Percentiles rank a stretch among this genome's conserved stretches.
phyloP scores from a whole-genome alignment of 257 asterid species.

The Ophiorrhiza pumila region DNA sequence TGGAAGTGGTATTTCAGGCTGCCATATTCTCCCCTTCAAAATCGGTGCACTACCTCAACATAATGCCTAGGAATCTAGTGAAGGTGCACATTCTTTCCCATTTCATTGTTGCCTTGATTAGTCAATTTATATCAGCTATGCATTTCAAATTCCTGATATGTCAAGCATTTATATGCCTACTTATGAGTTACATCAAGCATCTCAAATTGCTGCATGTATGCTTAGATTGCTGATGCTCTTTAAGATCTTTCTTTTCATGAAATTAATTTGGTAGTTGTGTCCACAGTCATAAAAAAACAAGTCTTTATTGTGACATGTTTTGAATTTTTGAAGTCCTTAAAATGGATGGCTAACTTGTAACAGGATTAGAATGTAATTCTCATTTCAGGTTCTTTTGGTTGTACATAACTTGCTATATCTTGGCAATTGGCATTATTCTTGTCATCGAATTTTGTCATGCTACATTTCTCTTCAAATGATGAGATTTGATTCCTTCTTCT shows the following conservation, averaged over 20 bases:
- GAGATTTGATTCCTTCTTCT: not conserved
- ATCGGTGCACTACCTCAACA: conserved; percentile 69
- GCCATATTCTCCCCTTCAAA: conserved; percentile 66
- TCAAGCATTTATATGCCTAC: not conserved
- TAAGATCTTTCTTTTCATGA: not conserved
- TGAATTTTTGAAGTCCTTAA: not conserved
- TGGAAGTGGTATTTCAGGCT: conserved; percentile 55
- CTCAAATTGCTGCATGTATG: not conserved
- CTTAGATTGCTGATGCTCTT: not conserved
- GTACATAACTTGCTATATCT: not conserved
- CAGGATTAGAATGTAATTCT: not conserved
- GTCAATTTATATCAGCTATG: not conserved
- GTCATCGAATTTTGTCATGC: not conserved
- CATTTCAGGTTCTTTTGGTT: not conserved
- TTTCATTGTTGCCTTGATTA: not conserved
- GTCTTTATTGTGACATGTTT: not conserved
- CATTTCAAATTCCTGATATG: not conserved
- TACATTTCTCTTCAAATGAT: not conserved
- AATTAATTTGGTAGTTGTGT: not conserved
- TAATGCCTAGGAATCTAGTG: conserved; percentile 37
- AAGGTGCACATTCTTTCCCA: conserved; percentile 2
- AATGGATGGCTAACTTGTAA: not conserved
- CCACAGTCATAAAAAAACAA: not conserved
- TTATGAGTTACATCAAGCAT: not conserved
- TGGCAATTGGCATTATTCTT: not conserved